phyloP scores from a whole-genome alignment of 371 early-diverging fungal species.

The Basidiobolus meristosporus region DNA sequence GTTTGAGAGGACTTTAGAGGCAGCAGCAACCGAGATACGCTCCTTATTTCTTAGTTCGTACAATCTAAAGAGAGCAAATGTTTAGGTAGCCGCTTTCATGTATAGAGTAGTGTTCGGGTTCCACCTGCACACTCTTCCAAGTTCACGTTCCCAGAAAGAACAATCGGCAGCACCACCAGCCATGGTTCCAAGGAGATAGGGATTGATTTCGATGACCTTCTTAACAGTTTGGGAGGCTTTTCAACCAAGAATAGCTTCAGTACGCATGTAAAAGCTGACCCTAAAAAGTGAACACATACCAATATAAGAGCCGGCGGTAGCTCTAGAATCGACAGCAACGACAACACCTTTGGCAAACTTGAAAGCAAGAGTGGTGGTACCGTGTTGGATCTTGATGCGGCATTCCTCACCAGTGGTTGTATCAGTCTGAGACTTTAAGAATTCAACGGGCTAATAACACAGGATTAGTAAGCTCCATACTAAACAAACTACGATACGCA shows the following conservation, averaged over 20 bases:
- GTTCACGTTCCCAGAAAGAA: conserved; percentile 97
- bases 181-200: conserved; percentile 98
- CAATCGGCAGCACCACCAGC: conserved; percentile 99
- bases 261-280: neutral
- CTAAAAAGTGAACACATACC: conserved; percentile 20
- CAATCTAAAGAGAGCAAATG: conserved; percentile 25
- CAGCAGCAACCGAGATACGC: conserved; percentile 97
- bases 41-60: conserved; percentile 97
- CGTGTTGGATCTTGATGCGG: conserved; percentile 80
- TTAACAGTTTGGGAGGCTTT: conserved; percentile 94
- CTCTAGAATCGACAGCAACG: conserved; percentile 98
- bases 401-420: conserved; percentile 28
- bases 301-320: conserved; percentile 96
- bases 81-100: neutral
- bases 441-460: conserved; percentile 30
- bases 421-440: conserved; percentile 35
- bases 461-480: neutral
- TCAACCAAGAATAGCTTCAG: neutral
- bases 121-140: conserved; percentile 86
- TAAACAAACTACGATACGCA: neutral
- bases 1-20: conserved; percentile 90
- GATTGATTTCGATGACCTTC: conserved; percentile 99
- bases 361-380: conserved; percentile 99
- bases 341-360: conserved; percentile 94
- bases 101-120: neutral